These are phyloP conservation scores for Solanum clarkiae DNA, from an alignment of 257 asterid genomes.

Conservation along the genomic window DNA sequence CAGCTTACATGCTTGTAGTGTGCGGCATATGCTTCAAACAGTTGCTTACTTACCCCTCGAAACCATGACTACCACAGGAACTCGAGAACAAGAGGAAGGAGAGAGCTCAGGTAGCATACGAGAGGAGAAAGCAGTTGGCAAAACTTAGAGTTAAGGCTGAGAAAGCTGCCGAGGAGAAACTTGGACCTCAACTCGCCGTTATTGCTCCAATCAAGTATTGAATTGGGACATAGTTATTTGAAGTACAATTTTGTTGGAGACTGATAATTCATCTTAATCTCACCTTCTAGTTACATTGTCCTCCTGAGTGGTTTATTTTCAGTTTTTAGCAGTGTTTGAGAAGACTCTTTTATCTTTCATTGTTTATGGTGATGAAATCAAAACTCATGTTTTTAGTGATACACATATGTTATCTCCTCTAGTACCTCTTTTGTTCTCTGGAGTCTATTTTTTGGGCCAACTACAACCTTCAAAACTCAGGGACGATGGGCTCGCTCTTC, in stretches of 20 bases:
- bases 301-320: background rate
- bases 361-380: background rate
- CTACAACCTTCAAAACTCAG: too few species aligned
- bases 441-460: too few species aligned
- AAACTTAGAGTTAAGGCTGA: slow-evolving; percentile 66
- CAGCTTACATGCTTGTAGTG: background rate
- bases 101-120: slow-evolving; percentile 58
- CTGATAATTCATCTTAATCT: background rate
- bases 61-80: slow-evolving; percentile 26
- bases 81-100: slow-evolving; percentile 91
- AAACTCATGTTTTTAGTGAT: background rate
- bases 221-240: slow-evolving; percentile 1
- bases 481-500: too few species aligned
- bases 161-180: slow-evolving; percentile 68
- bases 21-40: background rate
- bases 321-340: background rate
- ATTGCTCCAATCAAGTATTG: slow-evolving; percentile 61
- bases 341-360: background rate
- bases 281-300: background rate
- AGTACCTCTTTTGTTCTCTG: background rate
- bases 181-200: slow-evolving; percentile 65
- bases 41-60: background rate
- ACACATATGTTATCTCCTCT: background rate
- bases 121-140: slow-evolving; percentile 73
- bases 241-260: slow-evolving; percentile 17